Conservation (phyloP, 1,139 yeast species). For the Blastobotrys serpentis region DNA sequence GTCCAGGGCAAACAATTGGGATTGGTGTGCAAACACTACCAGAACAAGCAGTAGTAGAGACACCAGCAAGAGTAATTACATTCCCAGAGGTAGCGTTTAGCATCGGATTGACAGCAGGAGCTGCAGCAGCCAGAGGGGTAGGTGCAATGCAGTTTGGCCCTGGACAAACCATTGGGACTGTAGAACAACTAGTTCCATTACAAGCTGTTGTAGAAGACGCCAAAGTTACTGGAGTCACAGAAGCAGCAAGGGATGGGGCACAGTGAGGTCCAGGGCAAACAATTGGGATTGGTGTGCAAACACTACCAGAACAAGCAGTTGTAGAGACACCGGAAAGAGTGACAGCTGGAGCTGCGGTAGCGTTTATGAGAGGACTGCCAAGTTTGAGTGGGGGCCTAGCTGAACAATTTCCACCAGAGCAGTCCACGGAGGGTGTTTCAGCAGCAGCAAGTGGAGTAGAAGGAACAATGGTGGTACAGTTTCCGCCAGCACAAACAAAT, state of each 20-base stretch:
- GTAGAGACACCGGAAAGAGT: neutral
- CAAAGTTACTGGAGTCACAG: neutral
- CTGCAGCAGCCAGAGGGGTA: neutral
- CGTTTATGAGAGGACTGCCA: neutral
- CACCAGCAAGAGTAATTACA: neutral
- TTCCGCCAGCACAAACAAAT: neutral
- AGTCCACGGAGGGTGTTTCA: slow-evolving; percentile 3
- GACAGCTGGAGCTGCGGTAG: neutral
- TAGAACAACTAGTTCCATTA: slow-evolving; percentile 2
- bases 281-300: slow-evolving; percentile 1
- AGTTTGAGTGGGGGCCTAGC: too few relatives aligned
- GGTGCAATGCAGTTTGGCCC: slow-evolving; percentile 4
- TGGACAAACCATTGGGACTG: slow-evolving; percentile 1
- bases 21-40: neutral
- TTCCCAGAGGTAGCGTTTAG: neutral
- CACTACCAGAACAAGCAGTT: neutral
- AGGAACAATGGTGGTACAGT: neutral
- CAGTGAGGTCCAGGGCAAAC: slow-evolving; percentile 5
- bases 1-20: slow-evolving; percentile 4
- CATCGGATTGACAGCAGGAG: neutral
- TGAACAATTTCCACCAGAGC: slow-evolving; percentile 3
- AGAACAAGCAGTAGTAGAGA: neutral
- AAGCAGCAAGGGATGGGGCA: neutral
- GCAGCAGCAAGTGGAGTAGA: neutral
- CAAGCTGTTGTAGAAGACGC: neutral